Percentiles rank a stretch among this genome's conserved stretches.
phyloP scores from a whole-genome alignment of 2,329 filamentous ascomycete species.

The Aspergillus brunneoviolaceus region DNA sequence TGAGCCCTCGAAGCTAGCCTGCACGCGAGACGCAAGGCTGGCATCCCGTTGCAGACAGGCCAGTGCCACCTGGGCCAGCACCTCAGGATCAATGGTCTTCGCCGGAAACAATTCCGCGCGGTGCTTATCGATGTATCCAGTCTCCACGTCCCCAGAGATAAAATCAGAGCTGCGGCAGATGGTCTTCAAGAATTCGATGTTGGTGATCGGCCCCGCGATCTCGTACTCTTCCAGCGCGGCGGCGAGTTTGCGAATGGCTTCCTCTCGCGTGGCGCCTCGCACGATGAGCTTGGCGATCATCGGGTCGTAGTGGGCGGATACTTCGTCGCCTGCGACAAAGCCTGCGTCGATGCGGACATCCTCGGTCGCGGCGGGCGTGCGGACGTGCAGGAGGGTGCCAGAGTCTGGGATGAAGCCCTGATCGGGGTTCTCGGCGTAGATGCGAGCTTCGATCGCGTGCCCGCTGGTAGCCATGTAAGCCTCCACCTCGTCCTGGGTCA shows the following conservation, averaged over 20 bases:
- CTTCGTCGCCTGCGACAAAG: slow-evolving; percentile 85
- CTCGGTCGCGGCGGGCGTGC: slow-evolving; percentile 66
- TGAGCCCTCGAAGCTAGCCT: slow-evolving; percentile 32
- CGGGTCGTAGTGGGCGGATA: slow-evolving; percentile 93
- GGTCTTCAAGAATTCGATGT: slow-evolving; percentile 93
- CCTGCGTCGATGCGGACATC: slow-evolving; percentile 90
- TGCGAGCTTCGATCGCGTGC: slow-evolving; percentile 90
- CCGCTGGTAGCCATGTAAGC: slow-evolving; percentile 71
- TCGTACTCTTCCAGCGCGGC: slow-evolving; percentile 84
- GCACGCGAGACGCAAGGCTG: slow-evolving; percentile 26
- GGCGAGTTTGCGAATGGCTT: slow-evolving; percentile 78
- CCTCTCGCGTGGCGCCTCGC: slow-evolving; percentile 71
- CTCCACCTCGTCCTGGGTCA: slow-evolving; percentile 66
- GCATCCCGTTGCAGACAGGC: slow-evolving; percentile 61
- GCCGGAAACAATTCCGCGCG: slow-evolving; percentile 72
- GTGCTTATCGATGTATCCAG: slow-evolving; percentile 92
- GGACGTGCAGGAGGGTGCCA: slow-evolving; percentile 78
- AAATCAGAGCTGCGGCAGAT: slow-evolving; percentile 81
- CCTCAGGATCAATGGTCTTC: slow-evolving; percentile 63
- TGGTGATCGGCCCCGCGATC: slow-evolving; percentile 87
- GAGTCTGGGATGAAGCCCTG: slow-evolving; percentile 93
- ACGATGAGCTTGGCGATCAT: slow-evolving; percentile 99
- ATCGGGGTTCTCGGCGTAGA: slow-evolving; percentile 93
- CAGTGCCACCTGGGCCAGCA: slow-evolving; percentile 83
- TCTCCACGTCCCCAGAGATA: slow-evolving; percentile 84